Conservation (phyloP, 768 basidiomycete species). For the Russula foetens region DNA sequence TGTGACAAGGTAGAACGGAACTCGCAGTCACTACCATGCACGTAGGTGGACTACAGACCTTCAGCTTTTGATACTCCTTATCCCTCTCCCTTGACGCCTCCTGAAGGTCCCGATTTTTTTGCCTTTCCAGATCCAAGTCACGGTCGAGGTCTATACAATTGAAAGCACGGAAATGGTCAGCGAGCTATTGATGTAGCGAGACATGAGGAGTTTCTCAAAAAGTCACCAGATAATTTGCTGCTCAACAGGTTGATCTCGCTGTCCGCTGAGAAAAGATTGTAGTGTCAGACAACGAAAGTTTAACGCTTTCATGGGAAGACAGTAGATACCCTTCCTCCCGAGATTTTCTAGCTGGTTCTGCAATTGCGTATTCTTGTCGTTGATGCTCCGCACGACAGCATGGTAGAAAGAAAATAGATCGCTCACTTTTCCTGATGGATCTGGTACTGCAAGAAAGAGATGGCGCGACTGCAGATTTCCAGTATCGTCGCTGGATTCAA, state of each 20-base stretch:
- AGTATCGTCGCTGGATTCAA: constrained; percentile 65
- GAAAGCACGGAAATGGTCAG: constrained; percentile 28
- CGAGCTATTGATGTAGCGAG: too few species aligned
- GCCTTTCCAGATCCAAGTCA: constrained; percentile 71
- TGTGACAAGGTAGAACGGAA: constrained; percentile 23
- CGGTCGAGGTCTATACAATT: constrained; percentile 59
- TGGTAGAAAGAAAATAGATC: constrained; percentile 63
- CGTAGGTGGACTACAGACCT: constrained; percentile 35
- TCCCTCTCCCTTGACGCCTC: constrained; percentile 70
- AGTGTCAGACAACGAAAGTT: not conserved
- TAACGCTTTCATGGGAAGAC: not conserved
- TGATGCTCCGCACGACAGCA: constrained; percentile 71
- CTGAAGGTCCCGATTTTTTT: constrained; percentile 65
- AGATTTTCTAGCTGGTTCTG: constrained; percentile 85
- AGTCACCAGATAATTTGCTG: constrained; percentile 58
- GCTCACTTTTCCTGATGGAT: constrained; percentile 74
- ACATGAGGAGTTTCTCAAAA: not conserved
- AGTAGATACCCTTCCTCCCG: constrained; percentile 60
- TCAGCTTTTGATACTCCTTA: constrained; percentile 83
- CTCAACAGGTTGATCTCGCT: constrained; percentile 64
- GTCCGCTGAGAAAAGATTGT: constrained; percentile 48
- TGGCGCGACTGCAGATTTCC: constrained; percentile 80
- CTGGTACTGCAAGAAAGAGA: constrained; percentile 91
- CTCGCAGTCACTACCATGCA: not conserved
- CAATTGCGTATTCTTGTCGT: constrained; percentile 72